Conservation (phyloP, 805 yeast species). For the Metschnikowia bowlesiae region DNA sequence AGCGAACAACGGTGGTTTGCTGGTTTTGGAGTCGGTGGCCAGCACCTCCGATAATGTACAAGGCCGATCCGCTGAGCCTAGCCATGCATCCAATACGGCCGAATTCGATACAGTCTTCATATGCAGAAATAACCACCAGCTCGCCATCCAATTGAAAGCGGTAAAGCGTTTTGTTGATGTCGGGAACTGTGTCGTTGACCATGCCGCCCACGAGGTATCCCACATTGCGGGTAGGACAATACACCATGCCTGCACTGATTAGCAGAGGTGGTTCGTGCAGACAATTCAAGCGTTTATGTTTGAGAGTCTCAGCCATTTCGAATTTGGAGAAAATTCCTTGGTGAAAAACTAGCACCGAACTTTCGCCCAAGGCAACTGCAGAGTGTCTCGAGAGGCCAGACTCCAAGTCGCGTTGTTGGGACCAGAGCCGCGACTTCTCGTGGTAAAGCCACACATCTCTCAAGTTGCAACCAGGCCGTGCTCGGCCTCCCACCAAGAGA, state of each 20-base stretch:
- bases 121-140: slow-evolving; percentile 8
- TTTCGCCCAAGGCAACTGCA: slow-evolving; percentile 4
- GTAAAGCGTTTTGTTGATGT: slow-evolving; percentile 31
- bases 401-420: slow-evolving; percentile 25
- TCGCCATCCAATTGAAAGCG: slow-evolving; percentile 24
- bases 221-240: slow-evolving; percentile 15
- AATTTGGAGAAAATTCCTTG: slow-evolving; percentile 8
- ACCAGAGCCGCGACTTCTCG: slow-evolving; percentile 35
- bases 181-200: slow-evolving; percentile 22
- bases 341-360: slow-evolving; percentile 9
- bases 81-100: slow-evolving; percentile 49
- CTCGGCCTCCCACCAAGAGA: slow-evolving; percentile 63
- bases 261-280: background rate
- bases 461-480: slow-evolving; percentile 49
- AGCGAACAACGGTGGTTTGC: slow-evolving; percentile 26
- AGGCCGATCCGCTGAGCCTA: slow-evolving; percentile 21
- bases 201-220: slow-evolving; percentile 53
- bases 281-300: background rate
- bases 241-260: slow-evolving; percentile 34
- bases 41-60: slow-evolving; percentile 58
- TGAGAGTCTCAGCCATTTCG: background rate
- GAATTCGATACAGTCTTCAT: slow-evolving; percentile 26
- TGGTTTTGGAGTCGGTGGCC: slow-evolving; percentile 36
- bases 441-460: slow-evolving; percentile 25
- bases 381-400: slow-evolving; percentile 13